A percentile compares a stretch with the other conserved stretches of the same genome.
Evolutionary conservation across 1,284 basidiomycete species (phyloP).

Genomic region (Apiotrichum domesticum): DNA sequence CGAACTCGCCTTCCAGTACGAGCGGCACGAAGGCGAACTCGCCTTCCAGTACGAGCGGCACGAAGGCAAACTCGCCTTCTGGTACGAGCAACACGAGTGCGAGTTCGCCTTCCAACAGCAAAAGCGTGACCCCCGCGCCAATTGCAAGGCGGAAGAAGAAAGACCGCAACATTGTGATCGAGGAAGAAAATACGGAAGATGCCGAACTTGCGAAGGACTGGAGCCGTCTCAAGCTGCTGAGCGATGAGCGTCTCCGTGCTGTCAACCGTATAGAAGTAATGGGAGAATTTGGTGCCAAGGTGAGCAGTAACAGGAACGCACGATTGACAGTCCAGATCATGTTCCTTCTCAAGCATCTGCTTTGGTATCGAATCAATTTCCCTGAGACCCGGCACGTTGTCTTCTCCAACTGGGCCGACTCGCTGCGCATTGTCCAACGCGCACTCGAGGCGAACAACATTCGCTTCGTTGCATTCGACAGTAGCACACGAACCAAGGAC

Average conservation of each 20-base stretch:
- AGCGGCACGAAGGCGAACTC: no score
- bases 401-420: conserved; percentile 45
- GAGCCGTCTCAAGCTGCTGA: conserved; percentile 27
- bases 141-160: no score
- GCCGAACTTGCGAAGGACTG: conserved; percentile 20
- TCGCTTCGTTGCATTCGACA: conserved; percentile 33
- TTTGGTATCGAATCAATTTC: conserved; percentile 22
- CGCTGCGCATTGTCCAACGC: conserved; percentile 39
- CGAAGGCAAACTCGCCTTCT: no score
- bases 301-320: conserved; percentile 12
- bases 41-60: no score
- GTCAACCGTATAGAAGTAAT: conserved; percentile 34
- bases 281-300: conserved; percentile 45
- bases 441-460: conserved; percentile 38
- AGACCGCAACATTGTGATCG: no score
- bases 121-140: no score
- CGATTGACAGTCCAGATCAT: conserved; percentile 29
- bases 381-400: conserved; percentile 40
- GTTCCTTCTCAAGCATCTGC: conserved; percentile 42
- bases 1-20: no score
- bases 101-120: no score
- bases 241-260: conserved; percentile 17
- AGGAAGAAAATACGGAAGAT: not conserved
- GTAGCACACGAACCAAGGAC: conserved; percentile 27
- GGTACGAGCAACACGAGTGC: no score